Base-by-base conservation (phyloP, 345 rosid genomes). In the Eucalyptus polyanthemos region DNA sequence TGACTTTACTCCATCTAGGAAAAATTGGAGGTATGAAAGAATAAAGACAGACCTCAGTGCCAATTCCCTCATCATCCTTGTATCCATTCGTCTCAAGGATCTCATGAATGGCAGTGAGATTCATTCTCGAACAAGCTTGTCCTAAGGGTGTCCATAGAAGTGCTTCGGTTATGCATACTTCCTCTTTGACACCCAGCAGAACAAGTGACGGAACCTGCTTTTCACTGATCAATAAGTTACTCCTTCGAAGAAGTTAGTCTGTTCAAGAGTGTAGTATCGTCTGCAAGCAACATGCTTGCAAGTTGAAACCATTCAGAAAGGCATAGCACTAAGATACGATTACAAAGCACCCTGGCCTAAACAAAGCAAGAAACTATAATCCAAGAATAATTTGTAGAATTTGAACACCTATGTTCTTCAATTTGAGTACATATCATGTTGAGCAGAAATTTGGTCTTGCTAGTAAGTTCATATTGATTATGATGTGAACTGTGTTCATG, bases 51-150 rank as follows among this genome's bases (percentile, higher is more conserved):
- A 93, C 95, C 94, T 93, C 95, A 92, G 90, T 92, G 34, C 92
- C 93, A 87, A 90, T 92, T 80, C 92, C 91, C 85, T 91, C 94
- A 44, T 93, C 95, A 72, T 92, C 94, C 89, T 89, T 90, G 90
- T 92, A 93, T 87, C 93, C 95, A 42, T 87, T 86, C 90, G 88
- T 93, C 85, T 93, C 94, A 24, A 93, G 93, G 67, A 93, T 92
- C 88, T 91, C 94, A 88, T 92, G 93, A 25, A 93, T 92, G 14
- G 95, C 93, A 40, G 93, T 91, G 69, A 93, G 93, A 89, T 93
- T 94, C 87, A 88, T 45, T 89, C 93, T 90, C 86, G 83, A 88
- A 89, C 95, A 93, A 86, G 94, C 95, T 91, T 93, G 94, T 10
- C 93, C 95, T 29, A 93, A 86, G 37, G 95, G 93, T 50, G 93